A percentile compares a stretch with the other conserved stretches of the same genome.
Conservation (phyloP, 2,329 filamentous ascomycete species). For the Beauveria medogensis region DNA sequence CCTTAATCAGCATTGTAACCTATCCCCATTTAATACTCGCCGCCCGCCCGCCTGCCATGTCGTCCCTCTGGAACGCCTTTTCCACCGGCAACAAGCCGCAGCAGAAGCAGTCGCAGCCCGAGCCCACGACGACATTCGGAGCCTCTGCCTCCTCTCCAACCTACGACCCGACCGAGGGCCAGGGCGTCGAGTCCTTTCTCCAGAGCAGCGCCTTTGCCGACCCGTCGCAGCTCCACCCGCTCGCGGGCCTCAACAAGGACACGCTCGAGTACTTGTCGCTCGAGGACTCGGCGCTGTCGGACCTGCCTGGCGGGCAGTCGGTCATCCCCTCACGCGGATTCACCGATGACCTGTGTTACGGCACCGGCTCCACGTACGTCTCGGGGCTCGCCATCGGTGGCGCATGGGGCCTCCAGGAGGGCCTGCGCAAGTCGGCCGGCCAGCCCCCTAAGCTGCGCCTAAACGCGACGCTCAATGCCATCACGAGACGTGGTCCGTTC, state of each 20-base stretch:
- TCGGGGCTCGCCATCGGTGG: constrained; percentile 80
- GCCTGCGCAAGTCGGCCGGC: constrained; percentile 66
- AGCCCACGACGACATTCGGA: constrained; percentile 33
- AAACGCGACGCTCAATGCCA: constrained; percentile 89
- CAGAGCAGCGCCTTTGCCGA: constrained; percentile 70
- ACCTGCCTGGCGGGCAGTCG: constrained; percentile 77
- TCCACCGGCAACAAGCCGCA: constrained; percentile 49
- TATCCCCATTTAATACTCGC: constrained; percentile 4
- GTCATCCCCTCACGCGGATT: constrained; percentile 91
- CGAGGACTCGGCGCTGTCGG: constrained; percentile 82
- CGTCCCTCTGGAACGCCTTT: constrained; percentile 53
- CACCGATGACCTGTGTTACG: constrained; percentile 97
- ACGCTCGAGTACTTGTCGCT: constrained; percentile 91
- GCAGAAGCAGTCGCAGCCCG: constrained; percentile 25
- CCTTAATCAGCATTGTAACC: neutral
- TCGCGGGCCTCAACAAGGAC: constrained; percentile 87
- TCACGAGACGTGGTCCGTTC: constrained; percentile 89
- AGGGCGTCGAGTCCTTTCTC: constrained; percentile 83
- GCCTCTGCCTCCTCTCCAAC: constrained; percentile 42
- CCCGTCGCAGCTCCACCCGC: constrained; percentile 80
- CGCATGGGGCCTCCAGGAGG: constrained; percentile 86
- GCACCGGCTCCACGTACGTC: constrained; percentile 89
- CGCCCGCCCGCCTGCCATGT: constrained; percentile 32
- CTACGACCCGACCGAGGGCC: constrained; percentile 65
- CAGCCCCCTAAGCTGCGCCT: constrained; percentile 83